Evolutionary conservation across 2,329 filamentous ascomycete species (phyloP).

Genomic region (Aureobasidium musti): DNA sequence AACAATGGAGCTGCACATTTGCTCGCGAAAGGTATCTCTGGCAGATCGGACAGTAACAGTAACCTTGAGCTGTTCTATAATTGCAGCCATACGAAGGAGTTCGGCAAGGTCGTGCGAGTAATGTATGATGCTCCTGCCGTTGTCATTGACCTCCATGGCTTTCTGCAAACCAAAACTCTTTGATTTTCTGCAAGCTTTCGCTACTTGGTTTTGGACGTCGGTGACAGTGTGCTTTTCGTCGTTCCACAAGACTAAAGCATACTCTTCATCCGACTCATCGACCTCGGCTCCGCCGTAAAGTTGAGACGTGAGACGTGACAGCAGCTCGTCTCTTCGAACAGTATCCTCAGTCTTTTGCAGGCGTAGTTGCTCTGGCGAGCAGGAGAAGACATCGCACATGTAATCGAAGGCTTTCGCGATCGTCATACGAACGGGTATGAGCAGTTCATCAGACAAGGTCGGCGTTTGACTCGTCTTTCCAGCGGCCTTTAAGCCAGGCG

Average conservation of each 20-base stretch:
- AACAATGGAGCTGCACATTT: slow-evolving; percentile 98
- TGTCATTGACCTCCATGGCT: slow-evolving; percentile 84
- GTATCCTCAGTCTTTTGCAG: slow-evolving; percentile 79
- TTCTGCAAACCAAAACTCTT: slow-evolving; percentile 68
- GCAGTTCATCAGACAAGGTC: slow-evolving; percentile 70
- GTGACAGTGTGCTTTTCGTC: slow-evolving; percentile 97
- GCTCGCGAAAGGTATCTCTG: slow-evolving; percentile 92
- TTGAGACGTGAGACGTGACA: slow-evolving; percentile 72
- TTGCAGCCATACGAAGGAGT: slow-evolving; percentile 74
- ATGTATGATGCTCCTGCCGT: slow-evolving; percentile 82
- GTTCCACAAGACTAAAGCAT: slow-evolving; percentile 89
- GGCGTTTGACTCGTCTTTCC: slow-evolving; percentile 56
- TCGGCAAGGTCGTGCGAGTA: slow-evolving; percentile 71
- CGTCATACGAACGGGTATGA: slow-evolving; percentile 78
- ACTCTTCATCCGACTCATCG: slow-evolving; percentile 68
- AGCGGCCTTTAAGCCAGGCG: slow-evolving; percentile 44
- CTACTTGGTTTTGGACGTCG: slow-evolving; percentile 88
- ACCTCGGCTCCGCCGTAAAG: slow-evolving; percentile 65
- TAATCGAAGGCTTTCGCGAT: slow-evolving; percentile 87
- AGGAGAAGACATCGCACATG: slow-evolving; percentile 96
- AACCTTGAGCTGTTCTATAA: slow-evolving; percentile 93
- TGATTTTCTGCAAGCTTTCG: slow-evolving; percentile 78
- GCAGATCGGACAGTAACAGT: slow-evolving; percentile 93
- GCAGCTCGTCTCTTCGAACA: slow-evolving; percentile 77
- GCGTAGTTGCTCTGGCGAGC: slow-evolving; percentile 91